These are phyloP conservation scores for Globomyces sp. DNA, from an alignment of 371 early-diverging fungal genomes.

Conservation along the genomic window DNA sequence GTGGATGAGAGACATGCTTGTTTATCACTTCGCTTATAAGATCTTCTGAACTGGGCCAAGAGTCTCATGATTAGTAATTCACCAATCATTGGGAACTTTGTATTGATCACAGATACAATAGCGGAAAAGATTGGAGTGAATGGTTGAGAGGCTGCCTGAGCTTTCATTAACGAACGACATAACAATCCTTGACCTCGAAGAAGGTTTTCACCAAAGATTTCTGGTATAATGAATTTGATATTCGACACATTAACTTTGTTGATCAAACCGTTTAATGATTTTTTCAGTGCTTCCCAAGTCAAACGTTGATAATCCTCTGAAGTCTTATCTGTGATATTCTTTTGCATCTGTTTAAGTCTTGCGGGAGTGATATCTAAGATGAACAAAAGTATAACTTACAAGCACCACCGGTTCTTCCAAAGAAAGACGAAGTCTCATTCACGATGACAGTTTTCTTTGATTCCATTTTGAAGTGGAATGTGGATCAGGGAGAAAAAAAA, in stretches of 20 bases:
- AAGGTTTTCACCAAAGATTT: slow-evolving; percentile 88
- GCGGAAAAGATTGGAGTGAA: slow-evolving; percentile 94
- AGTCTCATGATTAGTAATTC: slow-evolving; percentile 84
- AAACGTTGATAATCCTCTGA: slow-evolving; percentile 82
- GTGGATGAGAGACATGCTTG: slow-evolving; percentile 76
- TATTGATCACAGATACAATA: slow-evolving; percentile 85
- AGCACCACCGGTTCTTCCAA: slow-evolving; percentile 60
- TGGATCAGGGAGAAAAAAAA: too few species aligned
- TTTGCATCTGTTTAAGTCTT: slow-evolving; percentile 79
- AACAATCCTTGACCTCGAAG: slow-evolving; percentile 91
- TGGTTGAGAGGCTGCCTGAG: slow-evolving; percentile 85
- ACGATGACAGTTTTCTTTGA: too few species aligned
- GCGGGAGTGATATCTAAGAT: slow-evolving; percentile 79
- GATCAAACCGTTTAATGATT: slow-evolving; percentile 91
- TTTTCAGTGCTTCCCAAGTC: slow-evolving; percentile 94
- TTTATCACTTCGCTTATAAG: slow-evolving; percentile 92
- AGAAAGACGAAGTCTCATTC: neutral
- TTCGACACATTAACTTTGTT: slow-evolving; percentile 94
- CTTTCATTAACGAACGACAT: slow-evolving; percentile 86
- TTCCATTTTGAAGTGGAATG: too few species aligned
- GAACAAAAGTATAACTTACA: slow-evolving; percentile 26
- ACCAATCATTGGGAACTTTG: slow-evolving; percentile 89
- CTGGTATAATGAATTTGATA: slow-evolving; percentile 86
- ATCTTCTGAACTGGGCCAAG: slow-evolving; percentile 85
- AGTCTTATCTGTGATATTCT: slow-evolving; percentile 66